Conservation (phyloP, 2,329 filamentous ascomycete species). For the Fusarium chuoi region DNA sequence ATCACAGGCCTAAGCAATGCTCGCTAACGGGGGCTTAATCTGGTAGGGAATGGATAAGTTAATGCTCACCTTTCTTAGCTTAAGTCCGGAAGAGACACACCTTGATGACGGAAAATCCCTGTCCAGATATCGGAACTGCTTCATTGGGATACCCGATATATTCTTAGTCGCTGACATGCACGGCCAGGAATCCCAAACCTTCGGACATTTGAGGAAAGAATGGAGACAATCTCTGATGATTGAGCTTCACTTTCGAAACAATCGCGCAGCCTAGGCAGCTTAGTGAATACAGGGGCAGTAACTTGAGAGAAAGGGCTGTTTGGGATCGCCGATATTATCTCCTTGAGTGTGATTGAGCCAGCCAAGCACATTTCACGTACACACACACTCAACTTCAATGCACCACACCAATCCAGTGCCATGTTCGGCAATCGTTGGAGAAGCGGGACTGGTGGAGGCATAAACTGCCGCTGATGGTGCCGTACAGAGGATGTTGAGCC, state of each 20-base stretch:
- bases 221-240: background rate
- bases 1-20: slow-evolving; percentile 14
- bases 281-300: slow-evolving; percentile 4
- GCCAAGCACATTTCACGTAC: background rate
- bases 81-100: slow-evolving; percentile 32
- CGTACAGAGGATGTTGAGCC: slow-evolving; percentile 40
- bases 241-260: slow-evolving; percentile 17
- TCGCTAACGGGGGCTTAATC: slow-evolving; percentile 29
- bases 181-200: slow-evolving; percentile 25
- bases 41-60: slow-evolving; percentile 31
- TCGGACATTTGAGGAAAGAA: background rate
- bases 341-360: background rate
- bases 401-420: slow-evolving; percentile 36
- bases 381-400: slow-evolving; percentile 7
- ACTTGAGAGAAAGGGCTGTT: background rate
- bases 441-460: slow-evolving; percentile 44
- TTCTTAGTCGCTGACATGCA: slow-evolving; percentile 29
- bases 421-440: slow-evolving; percentile 47
- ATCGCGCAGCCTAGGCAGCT: background rate
- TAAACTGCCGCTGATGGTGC: slow-evolving; percentile 44
- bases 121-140: slow-evolving; percentile 40
- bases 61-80: slow-evolving; percentile 37
- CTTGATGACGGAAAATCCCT: slow-evolving; percentile 41
- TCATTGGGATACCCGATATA: slow-evolving; percentile 41
- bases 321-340: background rate